These are phyloP conservation scores for Beauveria medogensis DNA, from an alignment of 2,329 filamentous ascomycete genomes.

Conservation along the genomic window DNA sequence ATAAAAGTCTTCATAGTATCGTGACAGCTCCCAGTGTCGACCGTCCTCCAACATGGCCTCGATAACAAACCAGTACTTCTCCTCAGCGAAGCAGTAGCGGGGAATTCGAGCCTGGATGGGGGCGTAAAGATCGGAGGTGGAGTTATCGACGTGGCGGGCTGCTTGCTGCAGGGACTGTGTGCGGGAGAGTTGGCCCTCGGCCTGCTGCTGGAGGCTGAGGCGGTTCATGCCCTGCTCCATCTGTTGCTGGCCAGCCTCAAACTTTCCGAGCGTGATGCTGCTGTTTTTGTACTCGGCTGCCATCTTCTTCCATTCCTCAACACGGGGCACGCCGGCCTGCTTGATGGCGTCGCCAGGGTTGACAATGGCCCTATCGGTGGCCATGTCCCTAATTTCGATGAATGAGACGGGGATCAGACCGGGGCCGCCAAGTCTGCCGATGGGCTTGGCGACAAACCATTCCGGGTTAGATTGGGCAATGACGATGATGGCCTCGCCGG, in stretches of 20 bases:
- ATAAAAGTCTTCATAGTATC: conserved; percentile 98
- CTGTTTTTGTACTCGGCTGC: conserved; percentile 98
- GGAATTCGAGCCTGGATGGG: conserved; percentile 81
- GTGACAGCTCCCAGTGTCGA: conserved; percentile 82
- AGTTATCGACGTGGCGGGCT: conserved; percentile 21
- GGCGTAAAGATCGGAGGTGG: conserved; percentile 54
- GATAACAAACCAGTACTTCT: conserved; percentile 98
- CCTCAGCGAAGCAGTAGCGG: conserved; percentile 89
- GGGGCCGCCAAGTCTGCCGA: conserved; percentile 88
- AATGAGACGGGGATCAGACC: conserved; percentile 95
- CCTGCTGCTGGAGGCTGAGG: conserved; percentile 23
- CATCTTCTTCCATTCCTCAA: conserved; percentile 99
- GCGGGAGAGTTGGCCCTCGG: background rate
- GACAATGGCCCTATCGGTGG: conserved; percentile 69
- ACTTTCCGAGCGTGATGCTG: conserved; percentile 91
- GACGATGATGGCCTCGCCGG: conserved; percentile 93
- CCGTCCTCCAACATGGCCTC: conserved; percentile 87
- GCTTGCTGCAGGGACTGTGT: background rate
- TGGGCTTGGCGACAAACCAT: conserved; percentile 99
- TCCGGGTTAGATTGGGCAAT: conserved; percentile 98
- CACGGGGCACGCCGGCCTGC: conserved; percentile 81
- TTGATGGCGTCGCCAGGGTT: conserved; percentile 81
- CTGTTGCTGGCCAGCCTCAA: conserved; percentile 48
- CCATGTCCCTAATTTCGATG: conserved; percentile 93
- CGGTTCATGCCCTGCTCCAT: conserved; percentile 13